These are phyloP conservation scores for Chlamydomonas eustigma DNA, from an alignment of 139 green algal genomes.

Conservation along the genomic window DNA sequence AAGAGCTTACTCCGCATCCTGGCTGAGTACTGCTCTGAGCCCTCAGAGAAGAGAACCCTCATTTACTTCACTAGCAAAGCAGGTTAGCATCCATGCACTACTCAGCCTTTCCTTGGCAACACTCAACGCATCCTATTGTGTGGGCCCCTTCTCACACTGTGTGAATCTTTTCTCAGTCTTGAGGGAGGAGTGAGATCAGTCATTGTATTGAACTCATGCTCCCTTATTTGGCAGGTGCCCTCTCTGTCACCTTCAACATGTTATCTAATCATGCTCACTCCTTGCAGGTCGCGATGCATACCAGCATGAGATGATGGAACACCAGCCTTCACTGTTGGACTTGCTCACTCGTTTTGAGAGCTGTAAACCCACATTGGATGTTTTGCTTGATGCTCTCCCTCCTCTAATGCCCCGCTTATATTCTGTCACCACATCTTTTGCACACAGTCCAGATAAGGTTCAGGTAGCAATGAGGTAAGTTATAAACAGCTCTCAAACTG, in stretches of 20 bases:
- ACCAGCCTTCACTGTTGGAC: slow-evolving; percentile 68
- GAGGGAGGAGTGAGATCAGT: too few relatives aligned
- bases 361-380: slow-evolving; percentile 68
- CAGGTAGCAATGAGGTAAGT: slow-evolving; percentile 19
- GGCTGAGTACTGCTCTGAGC: slow-evolving; percentile 74
- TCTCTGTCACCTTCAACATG: neutral
- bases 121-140: neutral
- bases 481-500: too few relatives aligned
- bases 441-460: neutral
- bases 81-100: slow-evolving; percentile 10
- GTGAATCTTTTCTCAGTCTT: too few relatives aligned
- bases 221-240: too few relatives aligned
- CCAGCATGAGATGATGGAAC: slow-evolving; percentile 51
- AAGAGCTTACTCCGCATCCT: slow-evolving; percentile 86
- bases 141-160: neutral
- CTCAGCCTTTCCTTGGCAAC: neutral
- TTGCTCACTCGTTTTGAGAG: slow-evolving; percentile 72
- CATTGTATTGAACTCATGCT: too few relatives aligned
- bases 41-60: slow-evolving; percentile 50
- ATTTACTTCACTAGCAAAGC: slow-evolving; percentile 27
- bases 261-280: neutral
- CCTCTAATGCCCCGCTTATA: slow-evolving; percentile 81
- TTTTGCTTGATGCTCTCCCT: slow-evolving; percentile 77
- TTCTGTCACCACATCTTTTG: slow-evolving; percentile 64
- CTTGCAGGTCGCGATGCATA: slow-evolving; percentile 1